Base-by-base conservation (phyloP, 441 rosid species). In the Bruguiera hainesii region DNA sequence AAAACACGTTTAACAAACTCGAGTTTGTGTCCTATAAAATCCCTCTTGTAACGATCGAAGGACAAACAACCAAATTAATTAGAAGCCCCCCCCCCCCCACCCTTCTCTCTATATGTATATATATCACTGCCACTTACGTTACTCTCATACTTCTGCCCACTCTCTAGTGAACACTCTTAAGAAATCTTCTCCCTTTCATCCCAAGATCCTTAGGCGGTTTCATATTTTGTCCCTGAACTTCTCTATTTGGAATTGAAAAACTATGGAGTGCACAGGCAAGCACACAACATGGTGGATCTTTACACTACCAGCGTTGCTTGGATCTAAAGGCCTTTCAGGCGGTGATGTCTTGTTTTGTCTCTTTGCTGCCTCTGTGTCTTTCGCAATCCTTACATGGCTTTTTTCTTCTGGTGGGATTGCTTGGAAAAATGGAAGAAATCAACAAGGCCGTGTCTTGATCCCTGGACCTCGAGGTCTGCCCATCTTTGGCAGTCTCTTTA, bases 341-440 rank as follows among this genome's bases (percentile, higher is more conserved):
- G 70, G 55, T 23, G 72, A 73, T 28, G 1, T 80, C 58, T 8
- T 84, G 23, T 68, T 76, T 67, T 78, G 78, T 21, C 70, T 85
- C 7, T 19, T 71, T 39, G 53, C 70, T 29, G 69, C 78, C 56
- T 65, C 68, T 18, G 62, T 83, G 15, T 67, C 79, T 2, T 63
- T 85, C 13, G 72, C 79, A 3, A 10, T 82, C 18, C 68, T 81
- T 33, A 74, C 96, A 0, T 89, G 96, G 96, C 79, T 78, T 53
- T 61, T 79, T 7, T 56, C 90, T 31, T 68, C 71, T 16, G 90
- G 89, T 5, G 93, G 96, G 0, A n/a, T 42, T 39, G 93, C 96
- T 7, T 87, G 96, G 96, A 83, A 67, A 64, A 66, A 84, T 63
- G 90, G 92, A 0, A 70, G 87, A 55, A 89, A 79, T 80, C 73